Evolutionary conservation across 2,329 filamentous ascomycete genomes (phyloP).

Genomic region (Colletotrichum tamarilloi): DNA sequence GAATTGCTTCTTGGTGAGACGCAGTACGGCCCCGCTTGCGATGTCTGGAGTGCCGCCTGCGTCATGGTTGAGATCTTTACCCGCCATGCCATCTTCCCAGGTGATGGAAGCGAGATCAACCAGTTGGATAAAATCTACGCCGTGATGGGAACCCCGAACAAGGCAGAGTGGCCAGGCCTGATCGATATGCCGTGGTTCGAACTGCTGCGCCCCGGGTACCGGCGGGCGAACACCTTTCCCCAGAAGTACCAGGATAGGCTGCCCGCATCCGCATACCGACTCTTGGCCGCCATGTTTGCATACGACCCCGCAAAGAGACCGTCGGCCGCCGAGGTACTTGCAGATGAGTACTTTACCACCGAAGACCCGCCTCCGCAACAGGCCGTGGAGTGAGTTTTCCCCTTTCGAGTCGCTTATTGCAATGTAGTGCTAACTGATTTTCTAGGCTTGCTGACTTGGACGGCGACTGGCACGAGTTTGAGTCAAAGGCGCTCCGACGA

Average conservation of each 20-base stretch:
- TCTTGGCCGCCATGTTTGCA: slow-evolving; percentile 85
- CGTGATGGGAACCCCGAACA: slow-evolving; percentile 87
- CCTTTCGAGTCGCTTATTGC: background rate
- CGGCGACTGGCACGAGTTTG: slow-evolving; percentile 99
- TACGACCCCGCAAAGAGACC: slow-evolving; percentile 90
- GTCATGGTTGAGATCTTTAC: slow-evolving; percentile 98
- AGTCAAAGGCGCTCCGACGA: slow-evolving; percentile 92
- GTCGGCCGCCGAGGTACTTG: slow-evolving; percentile 83
- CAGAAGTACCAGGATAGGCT: slow-evolving; percentile 84
- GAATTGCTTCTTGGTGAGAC: slow-evolving; percentile 93
- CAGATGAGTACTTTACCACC: slow-evolving; percentile 86
- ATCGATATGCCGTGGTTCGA: slow-evolving; percentile 98
- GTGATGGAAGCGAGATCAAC: slow-evolving; percentile 94
- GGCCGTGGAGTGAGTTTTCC: slow-evolving; percentile 78
- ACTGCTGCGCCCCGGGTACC: slow-evolving; percentile 82
- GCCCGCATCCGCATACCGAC: slow-evolving; percentile 83
- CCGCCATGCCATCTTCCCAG: slow-evolving; percentile 91
- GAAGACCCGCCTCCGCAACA: slow-evolving; percentile 84
- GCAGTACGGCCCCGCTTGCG: slow-evolving; percentile 87
- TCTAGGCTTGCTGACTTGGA: slow-evolving; percentile 79
- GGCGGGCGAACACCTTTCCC: slow-evolving; percentile 79
- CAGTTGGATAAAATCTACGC: slow-evolving; percentile 98
- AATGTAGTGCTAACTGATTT: slow-evolving; percentile 44
- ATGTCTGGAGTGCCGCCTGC: slow-evolving; percentile 97
- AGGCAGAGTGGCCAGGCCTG: slow-evolving; percentile 86